These are phyloP conservation scores for Ceratorhiza oryzae-sativae DNA, from an alignment of 1,284 basidiomycete species.

Conservation along the genomic window DNA sequence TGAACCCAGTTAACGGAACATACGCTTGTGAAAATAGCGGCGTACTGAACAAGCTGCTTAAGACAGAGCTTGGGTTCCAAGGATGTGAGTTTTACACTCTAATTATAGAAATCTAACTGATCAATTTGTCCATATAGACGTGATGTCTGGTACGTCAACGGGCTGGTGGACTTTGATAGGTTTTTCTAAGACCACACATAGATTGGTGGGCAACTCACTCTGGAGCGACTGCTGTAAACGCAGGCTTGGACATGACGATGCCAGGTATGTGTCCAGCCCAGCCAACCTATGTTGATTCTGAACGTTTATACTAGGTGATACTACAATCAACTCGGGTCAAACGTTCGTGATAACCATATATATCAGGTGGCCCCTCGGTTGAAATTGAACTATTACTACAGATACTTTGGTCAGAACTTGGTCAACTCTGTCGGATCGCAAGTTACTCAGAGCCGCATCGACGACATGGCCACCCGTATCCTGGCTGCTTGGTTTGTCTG, in stretches of 20 bases:
- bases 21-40: slow-evolving; percentile 74
- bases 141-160: slow-evolving; percentile 26
- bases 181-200: background rate
- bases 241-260: slow-evolving; percentile 67
- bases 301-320: slow-evolving; percentile 34
- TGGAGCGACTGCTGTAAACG: slow-evolving; percentile 52
- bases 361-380: background rate
- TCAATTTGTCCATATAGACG: slow-evolving; percentile 10
- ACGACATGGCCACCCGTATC: slow-evolving; percentile 70
- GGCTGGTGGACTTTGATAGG: background rate
- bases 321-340: slow-evolving; percentile 20
- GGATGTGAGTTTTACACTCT: slow-evolving; percentile 49
- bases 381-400: slow-evolving; percentile 49
- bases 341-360: slow-evolving; percentile 13
- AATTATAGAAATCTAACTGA: background rate
- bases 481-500: slow-evolving; percentile 62
- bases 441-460: slow-evolving; percentile 61
- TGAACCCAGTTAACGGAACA: slow-evolving; percentile 67
- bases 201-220: slow-evolving; percentile 40
- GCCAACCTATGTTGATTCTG: background rate
- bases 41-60: slow-evolving; percentile 66
- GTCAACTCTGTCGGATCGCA: slow-evolving; percentile 61
- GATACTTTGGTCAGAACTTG: slow-evolving; percentile 64
- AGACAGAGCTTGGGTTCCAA: slow-evolving; percentile 67
- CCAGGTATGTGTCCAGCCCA: background rate